phyloP scores from a whole-genome alignment of 352 stramenopile genomes.

The Thalassiosira livingstoniorum region DNA sequence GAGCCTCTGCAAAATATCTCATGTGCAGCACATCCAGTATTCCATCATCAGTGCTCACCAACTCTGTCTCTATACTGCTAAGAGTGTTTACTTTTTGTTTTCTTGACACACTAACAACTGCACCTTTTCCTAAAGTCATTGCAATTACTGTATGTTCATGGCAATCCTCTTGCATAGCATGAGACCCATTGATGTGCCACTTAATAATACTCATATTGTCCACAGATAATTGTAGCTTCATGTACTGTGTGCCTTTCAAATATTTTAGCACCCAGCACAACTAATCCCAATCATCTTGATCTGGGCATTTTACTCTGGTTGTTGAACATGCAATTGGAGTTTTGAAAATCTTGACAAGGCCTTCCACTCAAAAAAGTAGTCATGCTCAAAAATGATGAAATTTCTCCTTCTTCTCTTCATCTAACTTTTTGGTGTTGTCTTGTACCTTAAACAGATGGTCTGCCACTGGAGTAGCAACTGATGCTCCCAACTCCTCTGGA shows the following conservation, averaged over 20 bases:
- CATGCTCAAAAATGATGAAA: no score
- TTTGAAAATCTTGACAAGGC: no score
- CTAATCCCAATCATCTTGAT: constrained; percentile 50
- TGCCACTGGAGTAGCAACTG: no score
- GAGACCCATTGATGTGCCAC: constrained; percentile 8
- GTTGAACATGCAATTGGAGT: no score
- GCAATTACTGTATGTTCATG: neutral
- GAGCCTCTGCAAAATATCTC: constrained; percentile 32
- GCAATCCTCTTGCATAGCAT: neutral
- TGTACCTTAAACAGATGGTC: no score
- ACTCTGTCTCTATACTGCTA: no score
- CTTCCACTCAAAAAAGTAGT: no score
- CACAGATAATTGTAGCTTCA: constrained; percentile 17
- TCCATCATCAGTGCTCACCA: no score
- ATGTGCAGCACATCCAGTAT: constrained; percentile 31
- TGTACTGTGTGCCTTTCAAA: constrained; percentile 16
- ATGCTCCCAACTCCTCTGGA: no score
- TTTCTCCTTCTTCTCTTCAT: no score
- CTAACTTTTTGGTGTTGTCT: no score
- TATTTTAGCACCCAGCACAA: constrained; percentile 47
- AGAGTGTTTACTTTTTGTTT: constrained; percentile 7
- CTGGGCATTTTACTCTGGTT: constrained; percentile 41
- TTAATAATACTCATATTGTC: constrained; percentile 4
- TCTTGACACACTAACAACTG: neutral
- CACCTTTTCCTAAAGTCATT: neutral